Conservation (phyloP, 1,284 basidiomycete genomes). For the Cutaneotrichosporon sp. region DNA sequence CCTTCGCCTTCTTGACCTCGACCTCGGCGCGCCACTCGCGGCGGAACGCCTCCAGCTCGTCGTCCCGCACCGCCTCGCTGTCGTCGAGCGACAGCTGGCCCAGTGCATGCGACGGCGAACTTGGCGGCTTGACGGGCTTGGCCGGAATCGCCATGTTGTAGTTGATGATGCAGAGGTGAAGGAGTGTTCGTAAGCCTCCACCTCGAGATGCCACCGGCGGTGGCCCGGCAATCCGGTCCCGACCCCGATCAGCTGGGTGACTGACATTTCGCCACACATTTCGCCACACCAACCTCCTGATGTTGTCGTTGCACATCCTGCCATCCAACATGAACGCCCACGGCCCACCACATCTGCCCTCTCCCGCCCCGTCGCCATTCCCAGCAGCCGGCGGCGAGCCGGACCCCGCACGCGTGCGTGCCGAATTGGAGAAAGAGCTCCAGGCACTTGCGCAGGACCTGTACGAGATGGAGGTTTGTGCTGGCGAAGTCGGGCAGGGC, state of each 20-base stretch:
- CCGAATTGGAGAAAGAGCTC: slow-evolving; percentile 32
- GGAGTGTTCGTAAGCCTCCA: not conserved
- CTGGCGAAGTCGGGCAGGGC: slow-evolving; percentile 37
- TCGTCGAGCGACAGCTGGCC: slow-evolving; percentile 1
- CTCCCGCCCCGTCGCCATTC: slow-evolving; percentile 32
- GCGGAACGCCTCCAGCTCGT: slow-evolving; percentile 64
- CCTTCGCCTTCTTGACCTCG: slow-evolving; percentile 12
- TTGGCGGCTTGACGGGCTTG: not conserved
- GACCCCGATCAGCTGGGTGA: no score
- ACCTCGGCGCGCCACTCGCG: slow-evolving; percentile 69
- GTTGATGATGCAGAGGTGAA: not conserved
- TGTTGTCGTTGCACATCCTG: no score
- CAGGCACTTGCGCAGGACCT: slow-evolving; percentile 38
- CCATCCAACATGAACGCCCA: not conserved
- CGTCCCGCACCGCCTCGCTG: slow-evolving; percentile 22
- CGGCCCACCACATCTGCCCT: slow-evolving; percentile 23
- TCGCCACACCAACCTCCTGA: no score
- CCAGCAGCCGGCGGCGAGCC: slow-evolving; percentile 3
- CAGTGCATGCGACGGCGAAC: not conserved
- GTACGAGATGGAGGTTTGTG: slow-evolving; percentile 46
- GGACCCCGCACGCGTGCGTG: slow-evolving; percentile 29
- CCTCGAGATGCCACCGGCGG: not conserved
- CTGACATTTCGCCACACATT: no score
- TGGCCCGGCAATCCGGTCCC: no score
- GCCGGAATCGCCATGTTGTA: not conserved